Conservation (phyloP, 768 basidiomycete species). For the Pholiota molesta region DNA sequence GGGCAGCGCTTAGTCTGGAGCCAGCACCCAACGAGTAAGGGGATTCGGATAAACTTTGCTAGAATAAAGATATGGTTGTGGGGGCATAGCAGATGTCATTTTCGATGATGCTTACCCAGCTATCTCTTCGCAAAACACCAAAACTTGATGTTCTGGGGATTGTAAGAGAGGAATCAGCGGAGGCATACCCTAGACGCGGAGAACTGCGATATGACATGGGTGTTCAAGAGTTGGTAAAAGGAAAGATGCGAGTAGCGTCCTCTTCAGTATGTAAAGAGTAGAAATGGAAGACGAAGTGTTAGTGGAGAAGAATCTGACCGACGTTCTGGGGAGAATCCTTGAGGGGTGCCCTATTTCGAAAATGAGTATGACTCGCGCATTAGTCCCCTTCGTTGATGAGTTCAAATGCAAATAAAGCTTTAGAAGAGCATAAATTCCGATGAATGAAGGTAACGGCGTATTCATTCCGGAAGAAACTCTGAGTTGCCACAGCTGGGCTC, state of each 20-base stretch:
- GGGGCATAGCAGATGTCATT: neutral
- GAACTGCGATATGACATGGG: conserved; percentile 34
- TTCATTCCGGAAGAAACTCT: conserved; percentile 8
- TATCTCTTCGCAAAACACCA: conserved; percentile 41
- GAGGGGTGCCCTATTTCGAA: conserved; percentile 4
- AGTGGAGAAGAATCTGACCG: conserved; percentile 7
- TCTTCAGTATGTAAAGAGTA: conserved; percentile 10
- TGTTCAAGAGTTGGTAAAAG: conserved; percentile 10
- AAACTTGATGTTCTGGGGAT: conserved; percentile 35
- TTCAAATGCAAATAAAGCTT: conserved; percentile 1
- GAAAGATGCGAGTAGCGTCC: conserved; percentile 14
- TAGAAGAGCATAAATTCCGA: neutral
- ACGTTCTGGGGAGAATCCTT: conserved; percentile 12
- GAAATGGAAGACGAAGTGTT: conserved; percentile 13
- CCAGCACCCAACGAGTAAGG: conserved; percentile 47
- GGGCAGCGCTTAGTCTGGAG: conserved; percentile 38
- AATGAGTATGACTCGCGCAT: neutral
- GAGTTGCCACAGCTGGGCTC: conserved; percentile 10
- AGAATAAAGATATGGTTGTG: neutral
- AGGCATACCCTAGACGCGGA: conserved; percentile 32
- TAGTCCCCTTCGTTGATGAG: neutral
- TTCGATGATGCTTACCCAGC: conserved; percentile 34
- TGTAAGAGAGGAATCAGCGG: conserved; percentile 34
- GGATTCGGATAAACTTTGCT: conserved; percentile 41
- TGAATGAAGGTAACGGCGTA: neutral